Evolutionary conservation across 305 asterid species (phyloP).

Genomic region (Fraxinus xanthoxyloides): DNA sequence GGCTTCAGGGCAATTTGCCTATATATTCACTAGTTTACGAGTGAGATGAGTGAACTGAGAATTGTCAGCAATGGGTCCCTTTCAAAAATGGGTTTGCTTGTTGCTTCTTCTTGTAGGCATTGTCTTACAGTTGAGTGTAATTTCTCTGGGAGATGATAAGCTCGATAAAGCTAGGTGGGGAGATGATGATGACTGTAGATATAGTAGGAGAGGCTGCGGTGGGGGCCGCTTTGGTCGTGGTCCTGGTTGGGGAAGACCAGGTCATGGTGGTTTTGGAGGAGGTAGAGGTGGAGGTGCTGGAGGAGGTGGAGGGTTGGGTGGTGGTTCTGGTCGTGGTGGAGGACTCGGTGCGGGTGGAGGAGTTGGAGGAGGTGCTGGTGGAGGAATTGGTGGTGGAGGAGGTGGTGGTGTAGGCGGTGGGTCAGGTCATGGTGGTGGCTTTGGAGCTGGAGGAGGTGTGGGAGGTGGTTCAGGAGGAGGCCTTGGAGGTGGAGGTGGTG

Average conservation of each 20-base stretch:
- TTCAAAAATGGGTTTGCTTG: conserved; percentile 39
- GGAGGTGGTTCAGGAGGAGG: conserved; percentile 47
- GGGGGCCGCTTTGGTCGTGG: conserved; percentile 35
- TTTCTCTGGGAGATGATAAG: conserved; percentile 37
- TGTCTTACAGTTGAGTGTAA: conserved; percentile 42
- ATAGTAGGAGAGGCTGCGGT: conserved; percentile 43
- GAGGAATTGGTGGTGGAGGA: conserved; percentile 1
- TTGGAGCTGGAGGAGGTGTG: conserved; percentile 44
- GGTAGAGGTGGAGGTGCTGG: conserved; percentile 38
- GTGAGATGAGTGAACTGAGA: conserved; percentile 18
- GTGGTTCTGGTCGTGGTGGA: conserved; percentile 26
- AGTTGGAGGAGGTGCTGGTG: conserved; percentile 17
- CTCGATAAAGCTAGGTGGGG: conserved; percentile 41
- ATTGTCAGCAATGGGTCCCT: conserved; percentile 34
- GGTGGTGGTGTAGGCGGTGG: conserved; percentile 18
- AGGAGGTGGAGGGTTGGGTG: conserved; percentile 35
- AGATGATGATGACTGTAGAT: conserved; percentile 44
- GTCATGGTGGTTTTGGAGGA: conserved; percentile 27
- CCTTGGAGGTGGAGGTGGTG: conserved; percentile 35
- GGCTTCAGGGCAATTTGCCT: conserved; percentile 2
- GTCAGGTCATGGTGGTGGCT: conserved; percentile 33
- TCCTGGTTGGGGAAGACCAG: conserved; percentile 9
- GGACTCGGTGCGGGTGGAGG: conserved; percentile 23
- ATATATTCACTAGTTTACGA: background rate
- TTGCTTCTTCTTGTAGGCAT: conserved; percentile 30